Evolutionary conservation across 345 rosid species (phyloP).

Genomic region (Euphorbia tirucalli): DNA sequence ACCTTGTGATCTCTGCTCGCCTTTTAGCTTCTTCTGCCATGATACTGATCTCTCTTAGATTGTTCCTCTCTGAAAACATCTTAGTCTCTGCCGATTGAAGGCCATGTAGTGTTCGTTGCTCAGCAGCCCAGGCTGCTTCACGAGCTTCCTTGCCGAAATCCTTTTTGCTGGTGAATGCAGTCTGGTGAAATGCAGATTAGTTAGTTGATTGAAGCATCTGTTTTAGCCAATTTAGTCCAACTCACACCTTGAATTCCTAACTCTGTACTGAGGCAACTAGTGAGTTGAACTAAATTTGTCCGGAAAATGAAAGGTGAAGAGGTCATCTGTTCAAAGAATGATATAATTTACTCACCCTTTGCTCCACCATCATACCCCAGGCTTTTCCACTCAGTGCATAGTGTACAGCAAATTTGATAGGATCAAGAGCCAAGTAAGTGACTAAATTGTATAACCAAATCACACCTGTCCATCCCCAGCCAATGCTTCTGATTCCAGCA

Average conservation of each 20-base stretch:
- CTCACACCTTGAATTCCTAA: too few species aligned
- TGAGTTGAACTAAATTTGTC: too few species aligned
- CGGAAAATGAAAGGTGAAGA: too few species aligned
- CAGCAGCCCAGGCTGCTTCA: constrained; percentile 49
- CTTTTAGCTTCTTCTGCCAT: constrained; percentile 57
- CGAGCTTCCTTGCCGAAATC: constrained; percentile 43
- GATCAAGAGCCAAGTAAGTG: constrained; percentile 31
- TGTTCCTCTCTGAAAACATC: constrained; percentile 27
- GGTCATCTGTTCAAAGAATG: too few species aligned
- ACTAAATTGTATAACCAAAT: constrained; percentile 35
- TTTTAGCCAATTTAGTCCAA: too few species aligned
- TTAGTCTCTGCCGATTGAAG: constrained; percentile 24
- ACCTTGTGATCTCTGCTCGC: constrained; percentile 46
- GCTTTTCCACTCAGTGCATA: constrained; percentile 38
- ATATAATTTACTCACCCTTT: constrained; percentile 27
- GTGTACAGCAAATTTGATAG: constrained; percentile 35
- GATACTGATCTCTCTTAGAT: constrained; percentile 25
- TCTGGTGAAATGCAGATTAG: constrained; percentile 12
- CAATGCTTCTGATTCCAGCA: constrained; percentile 34
- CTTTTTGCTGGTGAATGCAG: constrained; percentile 44
- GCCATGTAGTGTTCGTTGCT: constrained; percentile 43
- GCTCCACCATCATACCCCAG: constrained; percentile 31
- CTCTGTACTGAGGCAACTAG: too few species aligned
- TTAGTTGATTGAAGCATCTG: neutral
- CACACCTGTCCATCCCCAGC: constrained; percentile 40